Evolutionary conservation across 2,329 filamentous ascomycete genomes (phyloP).

Genomic region (Verticillium longisporum): DNA sequence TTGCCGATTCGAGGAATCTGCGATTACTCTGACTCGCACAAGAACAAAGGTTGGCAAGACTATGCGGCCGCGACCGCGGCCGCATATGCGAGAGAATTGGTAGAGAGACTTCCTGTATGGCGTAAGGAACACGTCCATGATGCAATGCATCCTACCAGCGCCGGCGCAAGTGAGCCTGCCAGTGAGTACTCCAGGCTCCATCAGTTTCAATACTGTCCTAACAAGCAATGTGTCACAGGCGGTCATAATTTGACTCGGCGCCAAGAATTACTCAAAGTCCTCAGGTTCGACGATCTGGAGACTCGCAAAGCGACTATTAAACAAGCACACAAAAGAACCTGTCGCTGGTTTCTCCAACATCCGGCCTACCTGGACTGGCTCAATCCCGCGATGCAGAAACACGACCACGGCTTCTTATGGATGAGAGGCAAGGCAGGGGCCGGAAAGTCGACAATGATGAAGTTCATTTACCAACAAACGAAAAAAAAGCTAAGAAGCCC

Average conservation of each 20-base stretch:
- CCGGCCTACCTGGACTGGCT: slow-evolving; percentile 29
- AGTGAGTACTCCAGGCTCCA: too few relatives aligned
- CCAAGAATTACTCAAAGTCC: slow-evolving; percentile 8
- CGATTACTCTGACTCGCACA: slow-evolving; percentile 30
- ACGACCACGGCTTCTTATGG: slow-evolving; percentile 35
- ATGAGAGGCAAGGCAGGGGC: slow-evolving; percentile 37
- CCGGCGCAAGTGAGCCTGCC: too few relatives aligned
- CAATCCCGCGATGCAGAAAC: slow-evolving; percentile 15
- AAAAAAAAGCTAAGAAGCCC: neutral
- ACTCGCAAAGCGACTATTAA: slow-evolving; percentile 27
- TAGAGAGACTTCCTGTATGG: neutral
- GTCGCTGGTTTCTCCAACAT: slow-evolving; percentile 30
- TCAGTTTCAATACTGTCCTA: neutral
- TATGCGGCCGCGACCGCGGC: slow-evolving; percentile 26
- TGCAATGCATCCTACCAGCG: too few relatives aligned
- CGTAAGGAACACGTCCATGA: too few relatives aligned
- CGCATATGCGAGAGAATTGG: slow-evolving; percentile 15
- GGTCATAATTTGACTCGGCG: slow-evolving; percentile 11
- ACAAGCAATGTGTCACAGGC: slow-evolving; percentile 10
- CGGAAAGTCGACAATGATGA: slow-evolving; percentile 41
- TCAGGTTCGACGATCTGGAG: slow-evolving; percentile 31
- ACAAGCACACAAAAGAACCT: slow-evolving; percentile 28
- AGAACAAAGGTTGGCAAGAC: slow-evolving; percentile 25
- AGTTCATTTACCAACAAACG: slow-evolving; percentile 19
- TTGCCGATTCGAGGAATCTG: slow-evolving; percentile 27